Percentiles rank a stretch among this genome's conserved stretches.
Conservation (phyloP, 2,329 filamentous ascomycete species). For the Colletotrichum orchidophilum region DNA sequence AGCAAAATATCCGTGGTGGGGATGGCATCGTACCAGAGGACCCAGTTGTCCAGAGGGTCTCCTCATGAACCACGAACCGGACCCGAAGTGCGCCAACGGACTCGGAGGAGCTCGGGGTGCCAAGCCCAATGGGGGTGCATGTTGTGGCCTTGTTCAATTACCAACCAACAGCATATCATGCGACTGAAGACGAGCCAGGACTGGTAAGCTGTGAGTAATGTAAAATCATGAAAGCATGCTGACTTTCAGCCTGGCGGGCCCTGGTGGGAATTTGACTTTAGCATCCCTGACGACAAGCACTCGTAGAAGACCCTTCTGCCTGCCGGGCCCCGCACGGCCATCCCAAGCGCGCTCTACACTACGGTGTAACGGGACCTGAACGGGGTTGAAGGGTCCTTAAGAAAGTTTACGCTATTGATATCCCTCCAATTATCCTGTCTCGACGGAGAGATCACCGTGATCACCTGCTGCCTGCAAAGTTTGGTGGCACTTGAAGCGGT, state of each 20-base stretch:
- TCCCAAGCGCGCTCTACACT: not conserved
- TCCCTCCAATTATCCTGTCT: conserved; percentile 15
- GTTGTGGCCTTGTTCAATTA: conserved; percentile 8
- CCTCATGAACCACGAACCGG: conserved; percentile 10
- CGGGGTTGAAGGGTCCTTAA: conserved; percentile 13
- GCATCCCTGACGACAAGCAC: conserved; percentile 15
- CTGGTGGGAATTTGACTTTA: conserved; percentile 27
- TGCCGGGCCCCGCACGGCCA: conserved; percentile 11
- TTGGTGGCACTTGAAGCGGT: conserved; percentile 14
- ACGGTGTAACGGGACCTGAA: conserved; percentile 7
- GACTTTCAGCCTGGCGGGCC: conserved; percentile 6
- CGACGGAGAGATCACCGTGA: conserved; percentile 28
- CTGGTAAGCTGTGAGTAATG: conserved; percentile 10
- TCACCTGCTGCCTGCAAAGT: conserved; percentile 26
- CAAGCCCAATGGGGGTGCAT: conserved; percentile 1
- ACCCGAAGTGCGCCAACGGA: conserved; percentile 20
- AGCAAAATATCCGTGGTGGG: conserved; percentile 29
- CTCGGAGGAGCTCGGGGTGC: conserved; percentile 23
- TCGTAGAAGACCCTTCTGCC: conserved; percentile 14
- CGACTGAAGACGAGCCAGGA: not conserved
- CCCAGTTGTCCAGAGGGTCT: conserved; percentile 5
- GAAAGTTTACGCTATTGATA: conserved; percentile 32
- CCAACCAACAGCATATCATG: not conserved
- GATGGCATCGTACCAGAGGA: conserved; percentile 23
- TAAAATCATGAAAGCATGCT: conserved; percentile 6